phyloP scores from a whole-genome alignment of 805 yeast species.

The Teunomyces stri region DNA sequence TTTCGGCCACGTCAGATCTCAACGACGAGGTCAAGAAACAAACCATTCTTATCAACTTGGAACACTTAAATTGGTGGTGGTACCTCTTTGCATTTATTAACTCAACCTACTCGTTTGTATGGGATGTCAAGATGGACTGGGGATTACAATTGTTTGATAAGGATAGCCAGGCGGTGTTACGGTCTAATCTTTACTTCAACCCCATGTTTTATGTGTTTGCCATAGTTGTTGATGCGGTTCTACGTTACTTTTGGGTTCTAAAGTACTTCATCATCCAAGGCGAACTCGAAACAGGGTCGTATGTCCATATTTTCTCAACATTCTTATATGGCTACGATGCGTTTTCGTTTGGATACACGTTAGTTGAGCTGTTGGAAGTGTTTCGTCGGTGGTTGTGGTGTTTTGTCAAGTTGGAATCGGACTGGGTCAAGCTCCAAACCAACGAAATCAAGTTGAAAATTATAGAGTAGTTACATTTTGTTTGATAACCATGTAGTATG shows the following conservation, averaged over 20 bases:
- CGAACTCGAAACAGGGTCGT: constrained; percentile 12
- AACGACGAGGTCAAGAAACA: constrained; percentile 8
- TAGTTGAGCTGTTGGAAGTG: constrained; percentile 71
- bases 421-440: constrained; percentile 42
- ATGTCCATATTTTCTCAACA: constrained; percentile 18
- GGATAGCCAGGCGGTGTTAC: constrained; percentile 12
- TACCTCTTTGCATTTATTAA: constrained; percentile 49
- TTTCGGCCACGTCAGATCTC: constrained; percentile 7
- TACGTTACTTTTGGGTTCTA: constrained; percentile 77
- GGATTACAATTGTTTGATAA: constrained; percentile 53
- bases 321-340: constrained; percentile 39
- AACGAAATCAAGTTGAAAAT: constrained; percentile 10
- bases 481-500: background rate
- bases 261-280: constrained; percentile 43
- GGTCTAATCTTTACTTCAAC: background rate
- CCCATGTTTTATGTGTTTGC: constrained; percentile 49
- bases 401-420: constrained; percentile 78
- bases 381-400: constrained; percentile 90
- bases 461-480: background rate
- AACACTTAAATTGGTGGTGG: constrained; percentile 39
- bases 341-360: constrained; percentile 56
- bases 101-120: constrained; percentile 73
- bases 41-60: constrained; percentile 14
- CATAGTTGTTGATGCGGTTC: constrained; percentile 54
- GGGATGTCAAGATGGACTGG: constrained; percentile 96